phyloP scores from a whole-genome alignment of 495 filamentous ascomycete species.

The Trichocladium uniseriatum region DNA sequence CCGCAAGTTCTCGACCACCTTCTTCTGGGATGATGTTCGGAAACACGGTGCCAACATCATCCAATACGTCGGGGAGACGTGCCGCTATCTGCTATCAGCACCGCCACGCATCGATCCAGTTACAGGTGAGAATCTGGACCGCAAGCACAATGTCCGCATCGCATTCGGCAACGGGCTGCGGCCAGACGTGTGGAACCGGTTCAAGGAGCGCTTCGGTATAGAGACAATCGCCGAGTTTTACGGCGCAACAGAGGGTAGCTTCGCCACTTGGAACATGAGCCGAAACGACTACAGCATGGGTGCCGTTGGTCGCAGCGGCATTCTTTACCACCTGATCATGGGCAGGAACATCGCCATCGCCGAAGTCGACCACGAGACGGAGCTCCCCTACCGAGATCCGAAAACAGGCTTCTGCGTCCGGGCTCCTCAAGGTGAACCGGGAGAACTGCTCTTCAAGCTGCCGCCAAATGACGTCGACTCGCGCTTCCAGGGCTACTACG shows the following conservation, averaged over 20 bases:
- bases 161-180: conserved; percentile 90
- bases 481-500: conserved; percentile 81
- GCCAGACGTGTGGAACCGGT: conserved; percentile 82
- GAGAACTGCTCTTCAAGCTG: conserved; percentile 71
- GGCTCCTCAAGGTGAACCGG: conserved; percentile 53
- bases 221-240: conserved; percentile 82
- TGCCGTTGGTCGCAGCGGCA: conserved; percentile 72
- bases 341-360: conserved; percentile 48
- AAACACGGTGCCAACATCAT: conserved; percentile 67
- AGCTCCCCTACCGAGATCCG: conserved; percentile 60
- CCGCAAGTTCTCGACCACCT: conserved; percentile 71
- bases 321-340: conserved; percentile 47
- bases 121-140: conserved; percentile 67
- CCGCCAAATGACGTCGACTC: conserved; percentile 53
- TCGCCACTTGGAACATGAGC: conserved; percentile 64
- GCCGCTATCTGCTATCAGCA: conserved; percentile 75
- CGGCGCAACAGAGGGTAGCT: conserved; percentile 70
- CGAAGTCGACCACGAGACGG: conserved; percentile 61
- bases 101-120: conserved; percentile 52
- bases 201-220: conserved; percentile 83
- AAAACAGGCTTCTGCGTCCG: conserved; percentile 62
- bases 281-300: conserved; percentile 68
- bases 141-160: conserved; percentile 63
- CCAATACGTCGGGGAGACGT: conserved; percentile 94
- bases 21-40: conserved; percentile 75